Percentiles rank a stretch among this genome's conserved stretches.
These are phyloP conservation scores for Fallopia convolvulus DNA, from an alignment of 148 eudicot species.

Conservation along the genomic window DNA sequence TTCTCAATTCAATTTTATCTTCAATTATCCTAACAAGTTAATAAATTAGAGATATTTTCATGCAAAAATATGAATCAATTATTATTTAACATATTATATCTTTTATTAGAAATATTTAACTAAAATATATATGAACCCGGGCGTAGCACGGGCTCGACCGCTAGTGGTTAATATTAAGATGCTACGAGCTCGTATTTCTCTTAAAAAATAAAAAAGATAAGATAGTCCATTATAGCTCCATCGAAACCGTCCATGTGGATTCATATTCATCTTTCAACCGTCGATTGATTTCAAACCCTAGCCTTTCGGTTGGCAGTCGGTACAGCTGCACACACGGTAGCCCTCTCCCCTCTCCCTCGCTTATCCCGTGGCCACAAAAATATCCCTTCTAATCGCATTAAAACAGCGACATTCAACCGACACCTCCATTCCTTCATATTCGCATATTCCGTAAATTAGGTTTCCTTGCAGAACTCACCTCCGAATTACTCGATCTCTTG, in stretches of 20 bases:
- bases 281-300: not conserved
- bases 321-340: not conserved
- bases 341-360: not conserved
- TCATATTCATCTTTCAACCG: not conserved
- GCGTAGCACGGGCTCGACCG: no score
- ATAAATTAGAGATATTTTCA: no score
- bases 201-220: no score
- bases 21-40: no score
- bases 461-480: not conserved
- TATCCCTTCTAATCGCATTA: not conserved
- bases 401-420: conserved; percentile 5
- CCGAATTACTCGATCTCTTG: not conserved
- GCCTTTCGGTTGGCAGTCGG: not conserved
- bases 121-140: no score
- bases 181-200: no score
- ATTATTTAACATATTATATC: no score
- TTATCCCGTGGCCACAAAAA: not conserved
- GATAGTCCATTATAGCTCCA: not conserved
- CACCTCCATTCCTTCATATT: not conserved
- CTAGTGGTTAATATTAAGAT: no score
- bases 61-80: no score
- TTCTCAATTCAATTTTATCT: no score
- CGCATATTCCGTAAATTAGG: not conserved
- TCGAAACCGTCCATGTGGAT: not conserved
- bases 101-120: no score